Evolutionary conservation across 2,329 filamentous ascomycete genomes (phyloP).

Genomic region (Geosmithia putterillii): DNA sequence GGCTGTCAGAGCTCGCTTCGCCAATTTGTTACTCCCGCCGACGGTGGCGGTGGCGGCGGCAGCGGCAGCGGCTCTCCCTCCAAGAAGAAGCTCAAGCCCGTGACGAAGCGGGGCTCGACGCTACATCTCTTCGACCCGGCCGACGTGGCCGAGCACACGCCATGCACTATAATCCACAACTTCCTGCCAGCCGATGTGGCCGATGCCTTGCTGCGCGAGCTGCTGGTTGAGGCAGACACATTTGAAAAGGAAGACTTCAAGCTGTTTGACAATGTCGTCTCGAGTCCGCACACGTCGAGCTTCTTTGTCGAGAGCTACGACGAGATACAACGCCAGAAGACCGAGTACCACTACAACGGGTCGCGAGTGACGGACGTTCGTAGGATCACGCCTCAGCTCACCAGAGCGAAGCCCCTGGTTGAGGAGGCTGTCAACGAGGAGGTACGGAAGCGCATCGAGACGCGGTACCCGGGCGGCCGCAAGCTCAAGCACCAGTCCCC

Average conservation of each 20-base stretch:
- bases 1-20: constrained; percentile 54
- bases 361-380: constrained; percentile 63
- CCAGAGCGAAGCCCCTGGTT: constrained; percentile 56
- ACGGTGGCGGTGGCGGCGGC: too few relatives aligned
- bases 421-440: constrained; percentile 66
- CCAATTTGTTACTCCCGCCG: constrained; percentile 25
- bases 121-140: constrained; percentile 71
- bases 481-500: constrained; percentile 73
- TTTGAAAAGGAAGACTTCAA: constrained; percentile 68
- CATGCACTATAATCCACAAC: constrained; percentile 86
- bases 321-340: constrained; percentile 57
- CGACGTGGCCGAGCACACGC: constrained; percentile 72
- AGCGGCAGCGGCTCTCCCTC: constrained; percentile 5
- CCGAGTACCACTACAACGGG: constrained; percentile 81
- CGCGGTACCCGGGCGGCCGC: constrained; percentile 53
- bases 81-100: constrained; percentile 37
- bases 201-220: constrained; percentile 59
- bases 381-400: constrained; percentile 62
- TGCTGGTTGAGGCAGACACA: constrained; percentile 59
- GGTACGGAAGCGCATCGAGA: constrained; percentile 57
- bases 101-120: constrained; percentile 69
- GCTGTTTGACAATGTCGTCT: constrained; percentile 77
- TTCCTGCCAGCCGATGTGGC: constrained; percentile 66
- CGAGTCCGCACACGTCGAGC: constrained; percentile 70
- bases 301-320: constrained; percentile 71